Base-by-base conservation (phyloP, 2,329 filamentous ascomycete species). In the Sarocladium oryzae region DNA sequence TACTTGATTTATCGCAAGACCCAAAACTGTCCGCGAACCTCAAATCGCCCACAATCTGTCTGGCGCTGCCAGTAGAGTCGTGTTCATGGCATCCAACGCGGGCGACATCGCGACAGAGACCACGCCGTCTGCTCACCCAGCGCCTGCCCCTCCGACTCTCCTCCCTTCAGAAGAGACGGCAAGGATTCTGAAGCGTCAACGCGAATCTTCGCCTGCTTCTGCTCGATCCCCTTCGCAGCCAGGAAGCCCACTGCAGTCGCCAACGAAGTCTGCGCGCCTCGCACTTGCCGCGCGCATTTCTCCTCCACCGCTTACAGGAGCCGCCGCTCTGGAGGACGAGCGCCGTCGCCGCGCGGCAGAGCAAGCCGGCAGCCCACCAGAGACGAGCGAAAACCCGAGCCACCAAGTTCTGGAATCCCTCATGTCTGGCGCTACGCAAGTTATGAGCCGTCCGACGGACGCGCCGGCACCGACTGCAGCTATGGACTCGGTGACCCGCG, bases 401-500 rank as follows among this genome's bases (percentile, higher is more conserved):
- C 77, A 79, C 50, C 73, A 69, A 53, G 76, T 72, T 28, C 66
- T 83, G 26, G 69, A 73, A 20, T 76, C 77, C 18, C 68, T 83
- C 45, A 73, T 82, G 68, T 76, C 78, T 32, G 74, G 74, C 40
- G 73, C 69, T 52, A 71, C 73, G 21, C 67, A 75, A 55, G 70
- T 70, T 45, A 77, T 82, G 69, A 81, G 77, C 62, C 77, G 76
- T 53, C 68, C 77, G n/a, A 69, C 74, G 52, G 78, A 82, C 63
- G 73, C 71, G 55, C 72, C 75, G n/a, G 70, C 68, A 49, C 69
- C 72, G 1, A 73, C 71, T 11, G 69, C 71, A 16, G 64, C 67
- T 45, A 73, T 74, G 62, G 71, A 74, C 21, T 60, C 69, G 43
- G 21, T 37, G 3, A 36, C 46, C 20, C 46, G 46, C 11, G 28